A percentile compares a stretch with the other conserved stretches of the same genome.
Conservation (phyloP, 163 green algal genomes). For the Scenedesmus sp. region DNA sequence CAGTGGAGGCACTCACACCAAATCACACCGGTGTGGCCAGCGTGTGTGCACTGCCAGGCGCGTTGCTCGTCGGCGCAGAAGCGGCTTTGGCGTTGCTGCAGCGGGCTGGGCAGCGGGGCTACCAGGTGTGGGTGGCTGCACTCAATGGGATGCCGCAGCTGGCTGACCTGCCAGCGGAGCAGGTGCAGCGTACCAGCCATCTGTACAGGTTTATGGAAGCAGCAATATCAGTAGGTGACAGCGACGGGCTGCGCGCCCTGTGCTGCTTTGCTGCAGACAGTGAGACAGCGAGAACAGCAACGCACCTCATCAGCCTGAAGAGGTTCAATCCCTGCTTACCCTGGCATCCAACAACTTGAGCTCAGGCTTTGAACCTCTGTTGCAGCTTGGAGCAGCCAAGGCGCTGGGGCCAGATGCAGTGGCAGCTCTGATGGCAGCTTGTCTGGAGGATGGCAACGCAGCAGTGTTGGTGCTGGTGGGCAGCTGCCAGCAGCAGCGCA, state of each 20-base stretch:
- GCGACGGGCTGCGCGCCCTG: not conserved
- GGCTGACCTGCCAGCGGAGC: too few species aligned
- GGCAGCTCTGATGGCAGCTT: not conserved
- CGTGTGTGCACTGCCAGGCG: too few species aligned
- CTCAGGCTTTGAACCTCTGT: not conserved
- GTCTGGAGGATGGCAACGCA: not conserved
- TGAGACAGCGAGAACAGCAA: not conserved
- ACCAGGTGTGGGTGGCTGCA: not conserved
- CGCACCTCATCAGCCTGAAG: not conserved
- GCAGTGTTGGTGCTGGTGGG: not conserved
- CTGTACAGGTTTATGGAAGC: not conserved
- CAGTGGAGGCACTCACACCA: too few species aligned
- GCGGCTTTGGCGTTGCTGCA: not conserved
- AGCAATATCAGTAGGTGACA: not conserved
- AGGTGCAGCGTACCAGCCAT: not conserved
- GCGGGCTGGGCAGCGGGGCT: not conserved
- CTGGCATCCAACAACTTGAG: too few species aligned
- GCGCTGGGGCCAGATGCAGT: not conserved
- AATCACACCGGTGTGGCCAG: too few species aligned
- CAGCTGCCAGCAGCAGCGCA: not conserved
- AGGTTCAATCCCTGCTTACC: not conserved
- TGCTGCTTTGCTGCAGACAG: not conserved
- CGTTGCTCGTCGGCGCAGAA: too few species aligned
- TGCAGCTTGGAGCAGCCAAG: not conserved
- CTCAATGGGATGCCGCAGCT: not conserved